Evolutionary conservation across 768 basidiomycete genomes (phyloP), one percentile per base, ranked within the genome.

Genomic region (Mycena haematopus): DNA sequence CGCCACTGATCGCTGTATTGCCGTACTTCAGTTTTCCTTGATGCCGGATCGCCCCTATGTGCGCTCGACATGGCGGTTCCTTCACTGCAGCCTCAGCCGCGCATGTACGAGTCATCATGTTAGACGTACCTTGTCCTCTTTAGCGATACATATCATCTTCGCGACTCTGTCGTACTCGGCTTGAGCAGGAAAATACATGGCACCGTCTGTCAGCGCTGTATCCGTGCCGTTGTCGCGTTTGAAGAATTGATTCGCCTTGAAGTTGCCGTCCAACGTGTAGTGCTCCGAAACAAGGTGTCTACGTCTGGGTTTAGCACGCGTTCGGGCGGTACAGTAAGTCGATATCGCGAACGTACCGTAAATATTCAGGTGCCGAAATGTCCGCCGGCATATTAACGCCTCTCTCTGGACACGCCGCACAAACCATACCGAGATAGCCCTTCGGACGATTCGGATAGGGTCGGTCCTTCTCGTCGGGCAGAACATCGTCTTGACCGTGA

Each of bases 31-130:
- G 15, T 24, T 11, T 11, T 3, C 55, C 46, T 33, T 50, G 55
- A 15, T 62, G 60, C 1, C 60, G 54, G n/a, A 62, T 62, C 2
- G 61, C 40, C 19, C 55, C 54, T 4, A 62, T 62, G 36, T 62
- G 49, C 9, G 54, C 38, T 5, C 45, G 50, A 27, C 60, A 62
- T 0, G 54, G 55, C 7, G 38, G 27, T 45, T 62, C 61, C 55
- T 62, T 15, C 1, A 10, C 5, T 6, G 5, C 19, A 17, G 3
- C 3, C 14, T 42, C 17, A 42, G 40, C 29, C n/a, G n/a, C 13
- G 19, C 11, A 42, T 42, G n/a, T 1, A 38, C 2, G 4, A 22
- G 19, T 29, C 25, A 6, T n/a, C 5, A 35, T 6, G 29, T 14
- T 36, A 7, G 11, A 6, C 38, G 29, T 42, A 46, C 49, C 58